phyloP scores from a whole-genome alignment of 805 yeast genomes.

The Pichia occidentalis region DNA sequence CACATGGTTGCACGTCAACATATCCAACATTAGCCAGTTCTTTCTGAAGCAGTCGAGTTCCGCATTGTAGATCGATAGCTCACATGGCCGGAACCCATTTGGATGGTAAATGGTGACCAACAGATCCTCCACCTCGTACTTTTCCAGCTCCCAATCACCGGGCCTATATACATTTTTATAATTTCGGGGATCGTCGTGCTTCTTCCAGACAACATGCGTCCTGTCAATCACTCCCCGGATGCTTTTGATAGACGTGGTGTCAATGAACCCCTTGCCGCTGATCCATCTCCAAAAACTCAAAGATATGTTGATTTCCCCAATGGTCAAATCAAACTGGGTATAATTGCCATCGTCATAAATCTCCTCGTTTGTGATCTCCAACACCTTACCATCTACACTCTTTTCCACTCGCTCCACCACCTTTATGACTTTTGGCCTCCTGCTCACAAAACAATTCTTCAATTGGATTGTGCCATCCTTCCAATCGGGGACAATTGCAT shows the following conservation, averaged over 20 bases:
- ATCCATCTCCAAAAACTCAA: slow-evolving; percentile 82
- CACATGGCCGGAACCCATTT: slow-evolving; percentile 69
- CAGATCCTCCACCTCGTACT: slow-evolving; percentile 77
- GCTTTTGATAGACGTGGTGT: slow-evolving; percentile 75
- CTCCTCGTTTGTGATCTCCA: slow-evolving; percentile 14
- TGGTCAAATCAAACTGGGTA: slow-evolving; percentile 89
- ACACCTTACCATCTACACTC: slow-evolving; percentile 9
- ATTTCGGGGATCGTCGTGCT: slow-evolving; percentile 75
- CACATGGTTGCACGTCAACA: slow-evolving; percentile 74
- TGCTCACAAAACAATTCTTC: slow-evolving; percentile 77
- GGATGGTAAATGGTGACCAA: slow-evolving; percentile 81
- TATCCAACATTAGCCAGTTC: slow-evolving; percentile 90
- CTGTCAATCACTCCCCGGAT: slow-evolving; percentile 91
- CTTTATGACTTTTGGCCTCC: slow-evolving; percentile 56
- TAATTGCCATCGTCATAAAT: slow-evolving; percentile 81
- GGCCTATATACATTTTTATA: slow-evolving; percentile 67
- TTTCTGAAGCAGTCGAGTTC: slow-evolving; percentile 74
- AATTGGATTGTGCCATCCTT: slow-evolving; percentile 77
- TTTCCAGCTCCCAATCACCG: slow-evolving; percentile 91
- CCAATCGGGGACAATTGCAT: slow-evolving; percentile 94
- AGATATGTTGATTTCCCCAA: slow-evolving; percentile 77
- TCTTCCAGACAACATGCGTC: slow-evolving; percentile 77
- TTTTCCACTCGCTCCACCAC: slow-evolving; percentile 29
- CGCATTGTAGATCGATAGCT: slow-evolving; percentile 82
- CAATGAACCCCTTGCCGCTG: slow-evolving; percentile 80